A percentile compares a stretch with the other conserved stretches of the same genome.
These are phyloP conservation scores for Hypoxylon intermedium DNA, from an alignment of 495 filamentous ascomycete genomes.

Conservation along the genomic window DNA sequence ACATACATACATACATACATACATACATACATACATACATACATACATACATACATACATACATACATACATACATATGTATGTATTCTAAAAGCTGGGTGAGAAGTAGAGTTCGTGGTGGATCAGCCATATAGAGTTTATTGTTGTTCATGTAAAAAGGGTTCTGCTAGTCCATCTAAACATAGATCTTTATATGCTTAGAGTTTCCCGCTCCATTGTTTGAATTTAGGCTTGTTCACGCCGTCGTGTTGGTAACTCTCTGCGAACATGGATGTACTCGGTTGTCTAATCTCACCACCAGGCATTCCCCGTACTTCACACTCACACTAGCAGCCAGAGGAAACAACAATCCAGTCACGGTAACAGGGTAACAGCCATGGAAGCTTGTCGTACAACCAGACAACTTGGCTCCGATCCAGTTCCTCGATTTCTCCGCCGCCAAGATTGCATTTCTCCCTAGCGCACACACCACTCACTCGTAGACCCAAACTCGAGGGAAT, in stretches of 20 bases:
- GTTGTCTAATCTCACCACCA: constrained; percentile 5
- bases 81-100: constrained; percentile 22
- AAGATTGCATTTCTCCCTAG: constrained; percentile 22
- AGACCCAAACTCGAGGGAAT: constrained; percentile 32
- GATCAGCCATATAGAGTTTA: no score
- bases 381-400: constrained; percentile 11
- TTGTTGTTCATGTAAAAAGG: constrained; percentile 21
- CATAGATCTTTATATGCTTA: neutral
- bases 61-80: no score
- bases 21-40: no score
- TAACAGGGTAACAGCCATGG: constrained; percentile 6
- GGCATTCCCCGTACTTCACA: no score
- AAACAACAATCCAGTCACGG: neutral
- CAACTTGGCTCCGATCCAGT: constrained; percentile 20
- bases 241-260: constrained; percentile 1
- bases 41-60: no score
- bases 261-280: neutral
- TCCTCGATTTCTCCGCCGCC: constrained; percentile 35
- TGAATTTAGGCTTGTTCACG: constrained; percentile 4
- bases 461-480: constrained; percentile 13
- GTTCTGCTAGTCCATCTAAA: constrained; percentile 11
- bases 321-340: no score
- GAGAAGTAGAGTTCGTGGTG: no score
- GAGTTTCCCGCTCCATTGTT: constrained; percentile 2
- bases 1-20: no score